Evolutionary conservation across 495 filamentous ascomycete species (phyloP), one percentile per base, ranked within the genome.

Genomic region (Aspergillus panamensis): DNA sequence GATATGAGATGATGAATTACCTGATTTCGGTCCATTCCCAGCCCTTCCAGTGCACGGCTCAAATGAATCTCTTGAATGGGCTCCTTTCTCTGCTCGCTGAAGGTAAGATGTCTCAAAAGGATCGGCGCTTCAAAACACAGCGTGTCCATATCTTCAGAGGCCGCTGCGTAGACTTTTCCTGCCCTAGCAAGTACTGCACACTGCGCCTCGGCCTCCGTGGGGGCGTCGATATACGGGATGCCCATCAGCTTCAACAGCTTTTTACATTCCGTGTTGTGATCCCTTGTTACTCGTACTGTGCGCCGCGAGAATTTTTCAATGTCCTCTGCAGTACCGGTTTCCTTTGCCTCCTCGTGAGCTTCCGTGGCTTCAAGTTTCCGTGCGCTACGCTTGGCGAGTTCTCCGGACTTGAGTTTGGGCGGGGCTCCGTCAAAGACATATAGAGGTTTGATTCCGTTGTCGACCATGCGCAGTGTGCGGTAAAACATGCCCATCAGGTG

Each of bases 401-500:
- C 94, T 44, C 94, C 94, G 2, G 90, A 95, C 74, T 98, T 98
- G 55, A 98, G 84, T 65, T 96, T 98, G 3, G 94, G 94, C 4
- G 94, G 94, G 25, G 91, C 90, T 40, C 94, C 94, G 67, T 98
- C 94, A 70, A 98, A 98, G 45, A 98, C 94, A 74, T 94, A 98
- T 64, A 98, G 82, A 0, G 94, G 94, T 67, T 97, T 98, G 75
- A 98, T 97, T 52, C 94, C 94, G 65, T 97, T 97, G 73, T 98
- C 94, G 69, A 97, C 89, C 71, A 98, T 97, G 64, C 94, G 90
- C 2, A 98, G 82, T 1, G 94, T 98, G 60, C 94, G 94, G 79
- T 98, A 98, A 76, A 98, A 98, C 87, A 98, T 92, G 62, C 94
- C 94, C 93, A 97, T 96, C 17, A 98, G 77, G 71, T 98, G 94